Evolutionary conservation across 345 rosid genomes (phyloP).

Genomic region (Iberis pinnata): DNA sequence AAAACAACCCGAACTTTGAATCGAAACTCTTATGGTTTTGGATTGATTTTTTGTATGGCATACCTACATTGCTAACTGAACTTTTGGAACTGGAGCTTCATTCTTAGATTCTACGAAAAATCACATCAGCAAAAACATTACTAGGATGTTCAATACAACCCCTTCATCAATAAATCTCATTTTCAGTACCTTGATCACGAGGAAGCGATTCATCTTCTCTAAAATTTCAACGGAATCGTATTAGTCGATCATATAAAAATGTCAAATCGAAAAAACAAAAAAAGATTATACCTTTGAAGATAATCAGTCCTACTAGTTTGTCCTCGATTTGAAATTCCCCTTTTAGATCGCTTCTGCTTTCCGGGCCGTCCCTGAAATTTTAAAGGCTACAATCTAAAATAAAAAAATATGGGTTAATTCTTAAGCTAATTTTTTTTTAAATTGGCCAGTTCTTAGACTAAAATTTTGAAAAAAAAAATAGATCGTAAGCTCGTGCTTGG

Average conservation of each 20-base stretch:
- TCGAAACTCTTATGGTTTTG: neutral
- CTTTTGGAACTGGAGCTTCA: constrained; percentile 42
- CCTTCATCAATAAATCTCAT: neutral
- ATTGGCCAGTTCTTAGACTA: too few species aligned
- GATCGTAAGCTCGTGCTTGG: too few species aligned
- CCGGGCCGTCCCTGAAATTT: too few species aligned
- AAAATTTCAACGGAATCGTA: neutral
- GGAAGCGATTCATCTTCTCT: constrained; percentile 34
- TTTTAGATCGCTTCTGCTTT: constrained; percentile 25
- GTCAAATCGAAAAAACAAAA: neutral
- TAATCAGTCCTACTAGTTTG: constrained; percentile 28
- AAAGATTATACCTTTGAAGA: constrained; percentile 18
- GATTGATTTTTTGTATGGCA: too few species aligned
- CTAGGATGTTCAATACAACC: neutral
- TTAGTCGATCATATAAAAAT: too few species aligned
- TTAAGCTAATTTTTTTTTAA: too few species aligned
- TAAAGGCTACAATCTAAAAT: too few species aligned
- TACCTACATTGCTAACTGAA: constrained; percentile 98
- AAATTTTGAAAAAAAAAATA: too few species aligned
- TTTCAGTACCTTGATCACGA: constrained; percentile 24
- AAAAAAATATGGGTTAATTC: too few species aligned
- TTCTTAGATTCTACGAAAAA: constrained; percentile 49
- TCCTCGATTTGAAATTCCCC: constrained; percentile 24
- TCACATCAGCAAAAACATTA: neutral
- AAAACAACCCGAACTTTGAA: neutral